phyloP scores from a whole-genome alignment of 495 filamentous ascomycete species.

The Venustampulla echinocandica region DNA sequence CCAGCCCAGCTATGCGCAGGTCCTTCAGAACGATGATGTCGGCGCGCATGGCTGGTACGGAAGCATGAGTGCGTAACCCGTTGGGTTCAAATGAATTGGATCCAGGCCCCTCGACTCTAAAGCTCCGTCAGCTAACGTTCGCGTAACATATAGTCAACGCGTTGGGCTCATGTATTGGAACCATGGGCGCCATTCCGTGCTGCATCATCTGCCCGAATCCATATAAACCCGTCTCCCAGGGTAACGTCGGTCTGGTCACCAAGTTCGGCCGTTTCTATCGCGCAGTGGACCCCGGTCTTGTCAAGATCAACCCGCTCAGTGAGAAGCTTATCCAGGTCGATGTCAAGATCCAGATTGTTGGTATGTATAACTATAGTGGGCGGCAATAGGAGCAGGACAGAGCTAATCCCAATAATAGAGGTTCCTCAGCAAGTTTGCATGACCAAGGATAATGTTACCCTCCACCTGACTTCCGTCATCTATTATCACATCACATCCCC shows the following conservation, averaged over 20 bases:
- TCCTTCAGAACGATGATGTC: slow-evolving; percentile 62
- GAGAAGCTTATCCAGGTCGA: slow-evolving; percentile 87
- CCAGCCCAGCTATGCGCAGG: slow-evolving; percentile 79
- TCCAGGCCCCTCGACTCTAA: neutral
- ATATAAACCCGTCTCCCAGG: slow-evolving; percentile 88
- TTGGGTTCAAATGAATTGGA: neutral
- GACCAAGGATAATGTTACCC: slow-evolving; percentile 97
- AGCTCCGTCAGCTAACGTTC: neutral
- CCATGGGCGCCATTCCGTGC: slow-evolving; percentile 82
- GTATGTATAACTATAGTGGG: slow-evolving; percentile 33
- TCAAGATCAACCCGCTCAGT: slow-evolving; percentile 95
- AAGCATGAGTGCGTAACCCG: slow-evolving; percentile 71
- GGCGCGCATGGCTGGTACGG: slow-evolving; percentile 86
- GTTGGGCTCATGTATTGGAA: slow-evolving; percentile 70
- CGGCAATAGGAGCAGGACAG: neutral
- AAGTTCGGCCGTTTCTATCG: slow-evolving; percentile 96
- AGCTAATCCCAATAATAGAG: slow-evolving; percentile 41
- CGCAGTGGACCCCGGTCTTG: slow-evolving; percentile 92
- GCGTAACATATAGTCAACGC: slow-evolving; percentile 49
- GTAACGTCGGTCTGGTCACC: slow-evolving; percentile 89
- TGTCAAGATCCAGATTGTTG: slow-evolving; percentile 97
- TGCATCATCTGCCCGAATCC: slow-evolving; percentile 91
- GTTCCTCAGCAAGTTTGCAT: slow-evolving; percentile 96
- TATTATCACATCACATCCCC: slow-evolving; percentile 97
- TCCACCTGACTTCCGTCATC: slow-evolving; percentile 92